Conservation (phyloP, 495 filamentous ascomycete genomes). For the Pseudevernia furfuracea region DNA sequence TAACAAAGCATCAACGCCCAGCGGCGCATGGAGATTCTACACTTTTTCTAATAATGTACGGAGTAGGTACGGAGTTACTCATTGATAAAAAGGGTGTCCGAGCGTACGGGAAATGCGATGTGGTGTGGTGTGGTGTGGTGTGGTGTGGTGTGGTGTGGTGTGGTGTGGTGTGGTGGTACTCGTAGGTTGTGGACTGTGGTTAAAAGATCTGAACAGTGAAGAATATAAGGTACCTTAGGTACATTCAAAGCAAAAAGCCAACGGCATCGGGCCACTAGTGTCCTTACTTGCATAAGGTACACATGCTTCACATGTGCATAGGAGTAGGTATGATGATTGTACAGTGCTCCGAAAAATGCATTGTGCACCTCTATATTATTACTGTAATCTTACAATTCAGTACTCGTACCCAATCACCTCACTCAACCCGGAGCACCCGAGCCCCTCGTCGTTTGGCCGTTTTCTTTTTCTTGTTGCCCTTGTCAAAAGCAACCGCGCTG, state of each 20-base stretch:
- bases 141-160: too few species aligned
- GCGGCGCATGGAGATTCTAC: neutral
- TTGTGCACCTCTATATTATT: too few species aligned
- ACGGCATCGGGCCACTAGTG: constrained; percentile 3
- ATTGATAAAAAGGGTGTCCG: neutral
- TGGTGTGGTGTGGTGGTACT: too few species aligned
- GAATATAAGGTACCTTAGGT: too few species aligned
- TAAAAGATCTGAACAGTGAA: too few species aligned
- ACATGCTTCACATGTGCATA: neutral
- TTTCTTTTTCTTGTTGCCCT: constrained; percentile 92
- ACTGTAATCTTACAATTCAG: too few species aligned
- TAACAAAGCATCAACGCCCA: neutral
- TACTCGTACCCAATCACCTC: constrained; percentile 27
- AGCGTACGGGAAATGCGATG: neutral
- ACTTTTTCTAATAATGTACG: too few species aligned
- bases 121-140: too few species aligned
- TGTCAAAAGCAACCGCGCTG: constrained; percentile 78
- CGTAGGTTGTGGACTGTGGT: too few species aligned
- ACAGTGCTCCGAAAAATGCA: neutral
- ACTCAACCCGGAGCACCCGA: constrained; percentile 77
- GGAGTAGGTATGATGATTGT: neutral
- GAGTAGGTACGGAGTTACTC: too few species aligned
- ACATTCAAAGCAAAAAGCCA: neutral
- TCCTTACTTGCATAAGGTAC: neutral
- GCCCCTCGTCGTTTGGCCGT: constrained; percentile 69